Conservation (phyloP, 352 stramenopile genomes). For the Globisporangium cylindrosporum region DNA sequence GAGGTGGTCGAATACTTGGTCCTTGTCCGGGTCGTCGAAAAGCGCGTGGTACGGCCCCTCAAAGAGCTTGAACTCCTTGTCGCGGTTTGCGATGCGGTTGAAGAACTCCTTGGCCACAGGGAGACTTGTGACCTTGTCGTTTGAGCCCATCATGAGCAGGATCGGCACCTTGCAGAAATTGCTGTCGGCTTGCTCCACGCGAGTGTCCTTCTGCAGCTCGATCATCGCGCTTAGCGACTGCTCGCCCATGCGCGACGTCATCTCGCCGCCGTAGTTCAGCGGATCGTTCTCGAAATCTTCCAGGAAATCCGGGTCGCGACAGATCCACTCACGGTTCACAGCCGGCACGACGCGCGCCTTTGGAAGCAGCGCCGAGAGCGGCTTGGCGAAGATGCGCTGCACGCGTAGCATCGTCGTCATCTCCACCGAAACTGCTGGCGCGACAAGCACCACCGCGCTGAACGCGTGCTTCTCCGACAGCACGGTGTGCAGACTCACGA, state of each 20-base stretch:
- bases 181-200: constrained; percentile 30
- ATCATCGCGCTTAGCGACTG: constrained; percentile 37
- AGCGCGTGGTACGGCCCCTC: constrained; percentile 50
- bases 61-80: constrained; percentile 66
- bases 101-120: constrained; percentile 46
- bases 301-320: constrained; percentile 25
- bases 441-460: constrained; percentile 24
- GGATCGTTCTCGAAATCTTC: constrained; percentile 31
- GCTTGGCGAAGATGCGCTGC: constrained; percentile 20
- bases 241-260: constrained; percentile 44
- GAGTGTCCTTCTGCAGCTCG: constrained; percentile 25
- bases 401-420: constrained; percentile 15
- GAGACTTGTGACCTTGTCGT: constrained; percentile 52
- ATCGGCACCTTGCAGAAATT: constrained; percentile 25
- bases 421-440: constrained; percentile 23
- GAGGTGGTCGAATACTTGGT: constrained; percentile 41
- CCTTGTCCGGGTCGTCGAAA: constrained; percentile 60
- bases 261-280: constrained; percentile 28
- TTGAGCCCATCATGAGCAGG: constrained; percentile 40
- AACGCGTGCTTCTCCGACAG: constrained; percentile 25
- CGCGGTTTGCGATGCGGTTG: constrained; percentile 27
- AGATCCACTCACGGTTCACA: constrained; percentile 25
- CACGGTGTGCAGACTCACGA: constrained; percentile 33
- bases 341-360: constrained; percentile 29
- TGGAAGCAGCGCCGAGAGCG: constrained; percentile 20